Conservation (phyloP, 257 asterid genomes). For the Solanum dulcamara region DNA sequence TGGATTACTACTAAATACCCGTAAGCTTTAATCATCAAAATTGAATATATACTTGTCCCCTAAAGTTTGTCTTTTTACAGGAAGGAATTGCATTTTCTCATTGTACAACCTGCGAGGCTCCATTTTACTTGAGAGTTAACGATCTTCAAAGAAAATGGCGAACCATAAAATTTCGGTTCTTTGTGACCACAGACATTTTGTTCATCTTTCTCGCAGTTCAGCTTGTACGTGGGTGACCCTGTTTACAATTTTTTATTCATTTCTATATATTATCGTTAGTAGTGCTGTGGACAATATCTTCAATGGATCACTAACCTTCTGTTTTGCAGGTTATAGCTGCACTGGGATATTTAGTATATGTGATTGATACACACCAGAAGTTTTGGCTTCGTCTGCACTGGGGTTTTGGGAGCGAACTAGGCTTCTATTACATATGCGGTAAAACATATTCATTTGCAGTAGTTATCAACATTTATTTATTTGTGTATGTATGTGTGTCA, state of each 20-base stretch:
- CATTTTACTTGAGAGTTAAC: constrained; percentile 74
- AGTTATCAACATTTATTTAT: background rate
- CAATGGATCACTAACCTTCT: background rate
- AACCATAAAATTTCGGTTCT: constrained; percentile 78
- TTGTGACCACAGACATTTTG: constrained; percentile 78
- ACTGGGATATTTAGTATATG: constrained; percentile 56
- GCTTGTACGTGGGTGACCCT: constrained; percentile 39
- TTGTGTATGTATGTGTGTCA: background rate
- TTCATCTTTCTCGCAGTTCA: constrained; percentile 77
- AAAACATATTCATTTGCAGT: constrained; percentile 2
- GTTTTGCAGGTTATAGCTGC: constrained; percentile 53
- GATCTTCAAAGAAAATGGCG: constrained; percentile 77
- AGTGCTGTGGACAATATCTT: background rate
- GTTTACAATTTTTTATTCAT: background rate
- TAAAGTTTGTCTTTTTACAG: constrained; percentile 20
- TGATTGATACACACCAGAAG: constrained; percentile 52
- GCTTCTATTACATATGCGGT: constrained; percentile 95
- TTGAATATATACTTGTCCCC: background rate
- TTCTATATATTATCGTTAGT: background rate
- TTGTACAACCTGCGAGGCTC: constrained; percentile 94
- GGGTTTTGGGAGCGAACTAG: constrained; percentile 59
- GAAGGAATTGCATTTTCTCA: constrained; percentile 97
- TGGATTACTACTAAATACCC: background rate
- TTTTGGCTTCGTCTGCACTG: constrained; percentile 66
- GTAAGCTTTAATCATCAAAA: background rate